Base-by-base conservation (phyloP, 257 asterid genomes). In the Verbascum thapsus region DNA sequence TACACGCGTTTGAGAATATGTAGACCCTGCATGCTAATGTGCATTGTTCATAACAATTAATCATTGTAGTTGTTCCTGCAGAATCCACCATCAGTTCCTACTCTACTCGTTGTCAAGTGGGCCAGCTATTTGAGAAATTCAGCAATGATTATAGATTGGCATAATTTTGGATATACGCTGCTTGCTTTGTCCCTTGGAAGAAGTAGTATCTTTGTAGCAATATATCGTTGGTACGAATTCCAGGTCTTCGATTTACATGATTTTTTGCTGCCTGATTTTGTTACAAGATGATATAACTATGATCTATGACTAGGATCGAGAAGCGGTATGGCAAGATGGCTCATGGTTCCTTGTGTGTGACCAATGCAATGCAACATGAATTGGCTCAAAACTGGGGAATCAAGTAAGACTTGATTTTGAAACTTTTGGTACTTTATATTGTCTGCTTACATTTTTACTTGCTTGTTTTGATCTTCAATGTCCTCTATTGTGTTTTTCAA, bases 81-180 rank as follows among this genome's bases (percentile, higher is more conserved):
- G 99, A 92, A 92, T 80, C 99, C 99, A 71, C 99, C 99, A 41
- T 92, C 97, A 64, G 97, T 89, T 80, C 99, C 99, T 58, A 85
- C 99, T 66, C 76, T 92, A 64, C 94, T 92, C 52, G 99, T 80
- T 72, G 97, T 89, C 72, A 87, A 87, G 81, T 85, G 85, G 88
- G 91, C 87, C 69, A 87, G 97, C 86, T 82, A 94, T 89, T 59
- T 85, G 77, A 81, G 95, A 66, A 72, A 53, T 67, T 83, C 99
- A 15, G 83, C 85, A 16, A 80, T 92, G 67, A 58, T 92, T 34
- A 70, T 92, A 41, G 98, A 92, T 76, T 92, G 98, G 98, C 98
- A 92, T 76, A 92, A 92, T 70, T 92, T 92, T 68, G 97, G 96
- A 71, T 87, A 88, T 54, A 88, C 98, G 9, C 78, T 92, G 41